Evolutionary conservation across 805 yeast genomes (phyloP).

Genomic region (Millerozyma acaciae): DNA sequence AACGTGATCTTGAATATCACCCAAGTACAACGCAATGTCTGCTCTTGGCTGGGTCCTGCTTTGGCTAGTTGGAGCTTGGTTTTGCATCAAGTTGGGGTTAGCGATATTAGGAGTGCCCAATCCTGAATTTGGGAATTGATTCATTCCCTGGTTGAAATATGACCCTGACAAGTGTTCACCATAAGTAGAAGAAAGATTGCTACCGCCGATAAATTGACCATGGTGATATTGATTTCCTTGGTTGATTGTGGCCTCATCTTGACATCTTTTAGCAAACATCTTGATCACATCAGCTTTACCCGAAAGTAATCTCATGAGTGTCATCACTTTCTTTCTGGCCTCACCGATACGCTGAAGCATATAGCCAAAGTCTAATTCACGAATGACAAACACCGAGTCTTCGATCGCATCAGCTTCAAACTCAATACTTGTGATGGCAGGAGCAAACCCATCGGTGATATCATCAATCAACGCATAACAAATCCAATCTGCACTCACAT

Average conservation of each 20-base stretch:
- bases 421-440: conserved; percentile 72
- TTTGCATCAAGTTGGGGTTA: conserved; percentile 1
- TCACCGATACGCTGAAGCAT: conserved; percentile 86
- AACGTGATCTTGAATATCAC: conserved; percentile 96
- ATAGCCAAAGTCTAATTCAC: conserved; percentile 66
- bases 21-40: conserved; percentile 86
- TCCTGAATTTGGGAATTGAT: conserved; percentile 16
- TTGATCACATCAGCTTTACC: conserved; percentile 96
- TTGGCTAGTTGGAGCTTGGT: conserved; percentile 4
- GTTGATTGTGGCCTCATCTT: conserved; percentile 50
- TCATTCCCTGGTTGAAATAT: conserved; percentile 9
- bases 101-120: conserved; percentile 28
- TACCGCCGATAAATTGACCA: not conserved
- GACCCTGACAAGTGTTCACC: conserved; percentile 3
- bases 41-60: conserved; percentile 62
- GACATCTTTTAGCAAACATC: conserved; percentile 94
- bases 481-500: conserved; percentile 76
- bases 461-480: conserved; percentile 82
- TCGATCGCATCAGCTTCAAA: conserved; percentile 81
- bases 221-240: conserved; percentile 1
- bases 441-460: conserved; percentile 81
- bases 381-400: conserved; percentile 77
- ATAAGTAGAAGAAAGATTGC: not conserved
- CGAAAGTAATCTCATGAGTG: conserved; percentile 79
- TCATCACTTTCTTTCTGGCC: conserved; percentile 88